Evolutionary conservation across 768 basidiomycete genomes (phyloP).

Genomic region (Lepiota venenata): DNA sequence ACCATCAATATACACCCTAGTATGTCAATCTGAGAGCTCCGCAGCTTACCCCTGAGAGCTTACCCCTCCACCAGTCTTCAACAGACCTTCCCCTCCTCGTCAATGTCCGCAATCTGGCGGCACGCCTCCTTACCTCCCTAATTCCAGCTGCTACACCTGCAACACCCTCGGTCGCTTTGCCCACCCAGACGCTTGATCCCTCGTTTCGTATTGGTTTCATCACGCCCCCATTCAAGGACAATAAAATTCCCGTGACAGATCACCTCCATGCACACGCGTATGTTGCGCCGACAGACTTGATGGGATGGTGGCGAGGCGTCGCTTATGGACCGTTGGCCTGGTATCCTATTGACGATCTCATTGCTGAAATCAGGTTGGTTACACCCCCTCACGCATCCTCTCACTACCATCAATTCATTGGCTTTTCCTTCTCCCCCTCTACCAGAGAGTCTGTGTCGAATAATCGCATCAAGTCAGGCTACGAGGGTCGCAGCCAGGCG

Average conservation of each 20-base stretch:
- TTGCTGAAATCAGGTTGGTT: conserved; percentile 75
- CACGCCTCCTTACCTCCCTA: conserved; percentile 50
- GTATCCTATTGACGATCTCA: conserved; percentile 75
- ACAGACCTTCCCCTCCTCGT: conserved; percentile 73
- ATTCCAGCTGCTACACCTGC: conserved; percentile 34
- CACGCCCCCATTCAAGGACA: conserved; percentile 73
- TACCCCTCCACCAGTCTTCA: conserved; percentile 47
- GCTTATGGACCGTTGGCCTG: conserved; percentile 69
- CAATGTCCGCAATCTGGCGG: conserved; percentile 55
- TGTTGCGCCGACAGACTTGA: conserved; percentile 56
- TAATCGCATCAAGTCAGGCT: conserved; percentile 80
- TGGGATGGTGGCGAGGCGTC: conserved; percentile 72
- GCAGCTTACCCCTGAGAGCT: conserved; percentile 9
- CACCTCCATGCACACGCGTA: conserved; percentile 79
- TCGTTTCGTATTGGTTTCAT: conserved; percentile 72
- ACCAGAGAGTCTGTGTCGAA: conserved; percentile 78
- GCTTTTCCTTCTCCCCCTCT: conserved; percentile 9
- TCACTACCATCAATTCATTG: conserved; percentile 2
- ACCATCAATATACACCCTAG: conserved; percentile 71
- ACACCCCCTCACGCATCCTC: conserved; percentile 1
- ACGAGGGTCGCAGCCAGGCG: conserved; percentile 49
- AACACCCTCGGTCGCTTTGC: conserved; percentile 29
- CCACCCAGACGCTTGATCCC: conserved; percentile 27
- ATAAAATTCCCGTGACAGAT: conserved; percentile 75
- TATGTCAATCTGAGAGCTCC: conserved; percentile 30